Evolutionary conservation across 164 flowering plant genomes (phyloP).

Genomic region (Magnolia officinalis): DNA sequence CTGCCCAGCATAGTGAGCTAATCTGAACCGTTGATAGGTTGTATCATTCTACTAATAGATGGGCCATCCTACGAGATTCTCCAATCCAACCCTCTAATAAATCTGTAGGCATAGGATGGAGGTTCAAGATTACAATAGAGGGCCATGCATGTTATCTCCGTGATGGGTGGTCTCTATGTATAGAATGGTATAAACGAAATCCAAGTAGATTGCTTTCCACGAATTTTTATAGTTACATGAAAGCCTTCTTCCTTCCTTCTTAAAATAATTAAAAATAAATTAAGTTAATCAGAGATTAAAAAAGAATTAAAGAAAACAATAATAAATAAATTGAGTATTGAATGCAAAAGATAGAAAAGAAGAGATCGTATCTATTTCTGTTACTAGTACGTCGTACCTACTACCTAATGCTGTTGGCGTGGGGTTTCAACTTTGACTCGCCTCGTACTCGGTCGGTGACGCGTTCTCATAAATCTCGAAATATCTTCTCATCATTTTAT

Average conservation of each 20-base stretch:
- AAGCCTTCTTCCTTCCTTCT: not conserved
- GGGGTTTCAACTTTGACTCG: constrained; percentile 6
- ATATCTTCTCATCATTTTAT: not conserved
- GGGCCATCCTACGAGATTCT: too few species aligned
- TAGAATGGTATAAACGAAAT: not conserved
- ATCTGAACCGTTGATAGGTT: too few species aligned
- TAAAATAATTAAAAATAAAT: too few species aligned
- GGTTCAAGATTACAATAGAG: not conserved
- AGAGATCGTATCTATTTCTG: constrained; percentile 46
- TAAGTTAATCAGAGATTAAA: not conserved
- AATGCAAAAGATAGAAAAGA: constrained; percentile 15
- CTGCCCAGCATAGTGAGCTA: too few species aligned
- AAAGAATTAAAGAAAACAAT: not conserved
- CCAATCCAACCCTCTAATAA: not conserved
- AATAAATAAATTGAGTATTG: not conserved
- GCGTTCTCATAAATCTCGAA: not conserved
- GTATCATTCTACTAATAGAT: too few species aligned
- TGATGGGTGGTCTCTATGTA: not conserved
- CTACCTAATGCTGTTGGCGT: constrained; percentile 25
- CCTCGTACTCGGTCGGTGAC: constrained; percentile 6
- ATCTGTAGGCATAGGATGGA: not conserved
- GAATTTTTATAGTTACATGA: not conserved
- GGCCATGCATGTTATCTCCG: not conserved
- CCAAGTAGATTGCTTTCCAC: not conserved
- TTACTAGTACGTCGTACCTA: constrained; percentile 52